A percentile compares a stretch with the other conserved stretches of the same genome.
These are phyloP conservation scores for Saxophila tyrrhenica DNA, from an alignment of 495 filamentous ascomycete species.

Conservation along the genomic window DNA sequence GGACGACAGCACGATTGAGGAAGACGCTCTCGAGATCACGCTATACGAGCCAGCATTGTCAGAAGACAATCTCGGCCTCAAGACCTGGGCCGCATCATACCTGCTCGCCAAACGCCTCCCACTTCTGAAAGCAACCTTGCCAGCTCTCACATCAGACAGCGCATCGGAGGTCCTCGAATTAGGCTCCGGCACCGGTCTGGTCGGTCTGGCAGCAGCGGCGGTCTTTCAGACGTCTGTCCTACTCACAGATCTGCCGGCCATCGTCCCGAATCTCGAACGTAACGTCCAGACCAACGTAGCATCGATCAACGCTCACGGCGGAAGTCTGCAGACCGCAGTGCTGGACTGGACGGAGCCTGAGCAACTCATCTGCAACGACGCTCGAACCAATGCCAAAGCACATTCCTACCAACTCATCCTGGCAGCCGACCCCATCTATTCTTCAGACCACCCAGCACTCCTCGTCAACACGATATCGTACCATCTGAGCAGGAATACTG, in stretches of 20 bases:
- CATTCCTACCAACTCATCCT: constrained; percentile 50
- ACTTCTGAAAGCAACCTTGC: constrained; percentile 26
- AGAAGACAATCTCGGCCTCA: constrained; percentile 72
- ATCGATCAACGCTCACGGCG: constrained; percentile 34
- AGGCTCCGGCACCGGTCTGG: constrained; percentile 53
- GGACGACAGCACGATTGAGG: background rate
- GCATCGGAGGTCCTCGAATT: constrained; percentile 43
- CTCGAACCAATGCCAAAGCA: constrained; percentile 1
- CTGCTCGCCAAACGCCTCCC: constrained; percentile 68
- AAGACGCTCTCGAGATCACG: constrained; percentile 43
- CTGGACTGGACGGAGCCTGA: constrained; percentile 53
- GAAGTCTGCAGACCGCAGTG: constrained; percentile 38
- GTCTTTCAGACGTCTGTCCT: constrained; percentile 32
- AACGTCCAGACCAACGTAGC: constrained; percentile 50
- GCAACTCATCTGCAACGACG: background rate
- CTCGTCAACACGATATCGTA: constrained; percentile 45
- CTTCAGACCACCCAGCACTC: constrained; percentile 50
- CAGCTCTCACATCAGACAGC: background rate
- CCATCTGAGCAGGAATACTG: constrained; percentile 38
- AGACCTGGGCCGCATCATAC: constrained; percentile 72
- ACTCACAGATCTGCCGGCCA: constrained; percentile 61
- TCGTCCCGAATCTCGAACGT: constrained; percentile 51
- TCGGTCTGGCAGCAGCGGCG: constrained; percentile 42
- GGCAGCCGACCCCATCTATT: constrained; percentile 63
- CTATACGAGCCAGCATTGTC: constrained; percentile 82